Percentiles rank a stretch among this genome's conserved stretches.
Conservation (phyloP, 768 basidiomycete species). For the Termitomyces sp. region DNA sequence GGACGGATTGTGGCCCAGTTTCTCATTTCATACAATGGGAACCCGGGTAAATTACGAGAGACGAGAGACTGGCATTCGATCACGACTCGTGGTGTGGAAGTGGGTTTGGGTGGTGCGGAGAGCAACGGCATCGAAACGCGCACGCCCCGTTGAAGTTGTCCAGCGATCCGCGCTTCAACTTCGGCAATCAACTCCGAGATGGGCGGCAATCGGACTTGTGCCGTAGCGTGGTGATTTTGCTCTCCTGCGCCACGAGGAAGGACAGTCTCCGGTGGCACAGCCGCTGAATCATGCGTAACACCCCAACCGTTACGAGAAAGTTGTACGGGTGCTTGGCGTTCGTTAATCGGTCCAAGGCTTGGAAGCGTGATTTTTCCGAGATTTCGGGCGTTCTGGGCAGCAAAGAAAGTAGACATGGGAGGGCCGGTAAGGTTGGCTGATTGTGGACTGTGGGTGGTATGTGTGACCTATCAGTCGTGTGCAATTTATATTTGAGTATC, state of each 20-base stretch:
- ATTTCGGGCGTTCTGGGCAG: neutral
- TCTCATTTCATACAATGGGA: neutral
- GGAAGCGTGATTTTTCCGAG: neutral
- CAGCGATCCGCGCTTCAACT: neutral
- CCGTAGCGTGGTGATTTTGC: neutral
- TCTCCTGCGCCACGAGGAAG: neutral
- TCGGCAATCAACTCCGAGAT: neutral
- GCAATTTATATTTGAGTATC: neutral
- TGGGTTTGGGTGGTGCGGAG: neutral
- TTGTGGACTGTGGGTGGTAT: neutral
- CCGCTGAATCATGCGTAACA: neutral
- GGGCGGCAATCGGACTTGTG: neutral
- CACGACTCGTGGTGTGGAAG: neutral
- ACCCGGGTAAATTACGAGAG: neutral
- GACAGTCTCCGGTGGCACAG: neutral
- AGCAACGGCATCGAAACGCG: neutral
- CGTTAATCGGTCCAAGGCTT: neutral
- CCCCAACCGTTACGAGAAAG: neutral
- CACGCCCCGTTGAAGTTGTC: too few relatives aligned
- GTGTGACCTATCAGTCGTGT: neutral
- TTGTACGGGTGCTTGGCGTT: neutral
- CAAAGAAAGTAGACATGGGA: neutral
- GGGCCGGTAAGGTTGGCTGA: neutral
- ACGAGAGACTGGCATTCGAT: conserved; percentile 1
- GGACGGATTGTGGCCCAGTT: neutral